Evolutionary conservation across 352 stramenopile species (phyloP), one percentile per base, ranked within the genome.

Genomic region (Pythium rishiriense): DNA sequence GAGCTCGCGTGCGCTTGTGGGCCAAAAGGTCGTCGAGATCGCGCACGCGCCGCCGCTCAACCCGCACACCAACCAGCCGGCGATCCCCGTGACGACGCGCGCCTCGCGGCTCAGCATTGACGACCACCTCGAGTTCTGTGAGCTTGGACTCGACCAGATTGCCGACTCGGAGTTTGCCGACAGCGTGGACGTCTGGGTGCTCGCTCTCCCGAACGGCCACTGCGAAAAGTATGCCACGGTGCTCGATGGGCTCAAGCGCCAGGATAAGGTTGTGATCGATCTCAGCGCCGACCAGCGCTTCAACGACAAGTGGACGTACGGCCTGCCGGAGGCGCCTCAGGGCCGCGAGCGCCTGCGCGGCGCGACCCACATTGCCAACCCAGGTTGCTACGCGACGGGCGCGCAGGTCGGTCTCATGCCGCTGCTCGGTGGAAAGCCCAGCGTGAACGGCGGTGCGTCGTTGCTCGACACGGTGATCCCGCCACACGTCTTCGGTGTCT

Each of bases 251-350:
- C 81, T 93, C 49, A 76, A 73, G 57, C 70, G 75, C 33, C 76
- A 88, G 63, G 69, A 90, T 68, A 93, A 92, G 69, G 49, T 94
- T 51, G 76, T 97, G 37, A 92, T 97, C 56, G 89, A 97, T 55
- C 49, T 97, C 57, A 94, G 87, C 48, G 87, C 89, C 46, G 89
- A 97, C 64, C 87, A 97, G 72, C 87, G 89, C 14, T 96, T 97
- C 62, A 94, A 96, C 62, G 72, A 82, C 10, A 52, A 76, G 28
- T 97, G 89, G 89, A 81, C 83, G 9, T 97, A 97, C 66, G 89
- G 89, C 46, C 60, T 97, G 19, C 85, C 88, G 4, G 89, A 97
- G 63, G 70, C 81, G n/a, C 85, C 85, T 0, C 73, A 74, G 42
- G 75, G 79, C n/a, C 86, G 89, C 35, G 66, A 69, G 9, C 70